Evolutionary conservation across 768 basidiomycete genomes (phyloP), one percentile per base, ranked within the genome.

Genomic region (Tricholoma sp.): DNA sequence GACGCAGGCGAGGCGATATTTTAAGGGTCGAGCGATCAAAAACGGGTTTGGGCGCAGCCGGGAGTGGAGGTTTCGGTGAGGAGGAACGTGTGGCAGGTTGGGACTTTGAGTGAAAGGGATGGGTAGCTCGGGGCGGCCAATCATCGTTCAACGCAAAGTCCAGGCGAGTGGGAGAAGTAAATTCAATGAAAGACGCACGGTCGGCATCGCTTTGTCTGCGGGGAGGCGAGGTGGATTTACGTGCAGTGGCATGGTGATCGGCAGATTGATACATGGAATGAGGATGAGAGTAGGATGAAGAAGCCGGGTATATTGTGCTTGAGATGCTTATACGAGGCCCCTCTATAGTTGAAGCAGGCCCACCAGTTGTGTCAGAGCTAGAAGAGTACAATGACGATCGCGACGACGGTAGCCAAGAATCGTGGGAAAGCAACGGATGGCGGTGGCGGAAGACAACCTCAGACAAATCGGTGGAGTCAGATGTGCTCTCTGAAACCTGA

Each of bases 1-100:
- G 54, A 7, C 57, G 59, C 14, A 55, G 54, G 2, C 52, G 52
- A 6, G 65, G 63, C 18, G 56, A 50, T 31, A 55, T 55, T 39
- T 61, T 60, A 54, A 66, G 58, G 31, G 65, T 52, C 59, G 71
- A 65, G 27, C 76, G 74, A 61, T 66, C 69, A 59, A 80, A 81
- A 41, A 70, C 58, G 5, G 80, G 78, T 57, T 80, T 84, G 9
- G 80, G 74, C 2, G 72, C 70, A 12, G 74, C 75, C 0, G 80
- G 77, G 39, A 81, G 45, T 9, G 79, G 76, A 2, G 79, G 78
- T 61, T 79, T 81, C n/a, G 47, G 64, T 41, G 62, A 69, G 54
- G 34, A 68, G 58, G 73, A 55, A 56, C 56, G 64, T 61, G 64
- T 18, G 64, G 72, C 63, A 16, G 68, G 66, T 52, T 58, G 56